phyloP scores from a whole-genome alignment of 495 filamentous ascomycete species.

The Penicillium cosmopolitanum region DNA sequence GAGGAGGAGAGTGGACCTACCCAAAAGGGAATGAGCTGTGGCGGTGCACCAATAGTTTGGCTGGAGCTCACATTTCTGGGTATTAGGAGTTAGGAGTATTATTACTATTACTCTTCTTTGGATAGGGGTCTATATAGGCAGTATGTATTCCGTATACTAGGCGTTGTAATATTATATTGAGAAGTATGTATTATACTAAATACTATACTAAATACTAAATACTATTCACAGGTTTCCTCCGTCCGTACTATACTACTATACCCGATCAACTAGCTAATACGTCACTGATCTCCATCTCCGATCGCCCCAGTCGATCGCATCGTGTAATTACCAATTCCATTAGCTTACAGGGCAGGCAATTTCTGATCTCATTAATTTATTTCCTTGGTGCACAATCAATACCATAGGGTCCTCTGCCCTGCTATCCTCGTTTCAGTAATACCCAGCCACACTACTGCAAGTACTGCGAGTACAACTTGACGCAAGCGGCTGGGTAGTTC shows the following conservation, averaged over 20 bases:
- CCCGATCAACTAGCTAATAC: conserved; percentile 1
- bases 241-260: neutral
- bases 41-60: conserved; percentile 3
- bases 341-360: neutral
- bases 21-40: neutral
- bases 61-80: conserved; percentile 1
- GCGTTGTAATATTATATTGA: too few relatives aligned
- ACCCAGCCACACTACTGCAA: conserved; percentile 22
- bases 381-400: neutral
- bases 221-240: neutral
- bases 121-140: neutral
- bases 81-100: neutral
- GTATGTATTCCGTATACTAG: too few relatives aligned
- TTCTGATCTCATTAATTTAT: neutral
- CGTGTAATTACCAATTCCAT: neutral
- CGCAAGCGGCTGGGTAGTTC: conserved; percentile 34
- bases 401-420: neutral
- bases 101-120: too few relatives aligned
- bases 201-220: neutral
- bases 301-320: conserved; percentile 23
- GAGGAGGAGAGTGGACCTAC: neutral
- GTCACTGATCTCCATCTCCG: conserved; percentile 34
- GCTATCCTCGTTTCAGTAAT: conserved; percentile 3
- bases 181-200: neutral
- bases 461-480: conserved; percentile 18